Evolutionary conservation across 2,329 filamentous ascomycete species (phyloP).

Genomic region (Corynespora cassiicola): DNA sequence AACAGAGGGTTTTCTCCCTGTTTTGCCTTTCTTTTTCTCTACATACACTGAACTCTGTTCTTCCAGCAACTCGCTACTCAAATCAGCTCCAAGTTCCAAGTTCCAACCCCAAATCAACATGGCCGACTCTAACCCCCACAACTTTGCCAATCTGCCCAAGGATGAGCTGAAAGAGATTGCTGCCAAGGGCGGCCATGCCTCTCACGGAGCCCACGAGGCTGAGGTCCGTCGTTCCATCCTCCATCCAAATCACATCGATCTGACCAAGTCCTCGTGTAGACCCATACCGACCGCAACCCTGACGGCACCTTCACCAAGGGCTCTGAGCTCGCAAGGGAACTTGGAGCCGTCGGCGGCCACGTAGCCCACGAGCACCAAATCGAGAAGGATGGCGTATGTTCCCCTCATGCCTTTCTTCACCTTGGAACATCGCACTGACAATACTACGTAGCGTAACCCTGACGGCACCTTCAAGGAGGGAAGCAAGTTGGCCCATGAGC

Average conservation of each 20-base stretch:
- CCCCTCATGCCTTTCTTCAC: not conserved
- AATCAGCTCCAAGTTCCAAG: conserved; percentile 5
- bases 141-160: conserved; percentile 60
- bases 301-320: conserved; percentile 49
- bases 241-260: conserved; percentile 1
- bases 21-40: conserved; percentile 2
- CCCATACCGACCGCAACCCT: conserved; percentile 40
- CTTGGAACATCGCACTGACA: too few relatives aligned
- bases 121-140: conserved; percentile 55
- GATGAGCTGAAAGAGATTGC: conserved; percentile 58
- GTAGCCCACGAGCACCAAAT: conserved; percentile 34
- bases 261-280: conserved; percentile 7
- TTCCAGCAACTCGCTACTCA: conserved; percentile 2
- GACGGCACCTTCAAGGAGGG: conserved; percentile 47
- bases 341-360: conserved; percentile 45
- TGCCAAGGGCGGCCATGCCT: conserved; percentile 56
- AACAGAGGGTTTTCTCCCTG: conserved; percentile 7
- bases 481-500: conserved; percentile 41
- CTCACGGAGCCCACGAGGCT: conserved; percentile 28
- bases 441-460: conserved; percentile 54
- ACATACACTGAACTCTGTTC: not conserved
- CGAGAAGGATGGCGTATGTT: conserved; percentile 31
- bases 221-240: conserved; percentile 3
- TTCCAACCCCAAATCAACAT: conserved; percentile 23
- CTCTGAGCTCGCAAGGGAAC: conserved; percentile 44